These are phyloP conservation scores for Saccharomyces hybrid DNA, from an alignment of 1,139 yeast species.

Conservation along the genomic window DNA sequence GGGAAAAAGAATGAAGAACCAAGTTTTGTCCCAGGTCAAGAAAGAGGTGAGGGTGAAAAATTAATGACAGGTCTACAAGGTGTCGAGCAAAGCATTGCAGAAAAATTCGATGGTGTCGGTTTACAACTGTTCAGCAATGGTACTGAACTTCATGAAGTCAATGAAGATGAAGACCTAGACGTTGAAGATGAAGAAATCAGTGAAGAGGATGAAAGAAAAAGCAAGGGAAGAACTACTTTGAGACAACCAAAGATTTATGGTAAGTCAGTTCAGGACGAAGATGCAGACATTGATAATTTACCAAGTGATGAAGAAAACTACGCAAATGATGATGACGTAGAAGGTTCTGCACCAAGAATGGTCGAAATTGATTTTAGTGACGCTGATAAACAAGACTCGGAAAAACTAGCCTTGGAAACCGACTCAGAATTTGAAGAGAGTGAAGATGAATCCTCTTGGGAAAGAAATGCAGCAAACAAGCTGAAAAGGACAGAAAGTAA, in stretches of 20 bases:
- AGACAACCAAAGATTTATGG: slow-evolving; percentile 58
- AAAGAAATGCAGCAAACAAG: slow-evolving; percentile 40
- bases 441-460: slow-evolving; percentile 40
- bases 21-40: slow-evolving; percentile 57
- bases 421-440: slow-evolving; percentile 44
- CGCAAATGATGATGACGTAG: slow-evolving; percentile 35
- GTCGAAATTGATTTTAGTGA: slow-evolving; percentile 47
- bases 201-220: slow-evolving; percentile 31
- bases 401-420: slow-evolving; percentile 34
- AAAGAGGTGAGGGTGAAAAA: slow-evolving; percentile 72
- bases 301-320: slow-evolving; percentile 37
- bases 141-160: slow-evolving; percentile 42
- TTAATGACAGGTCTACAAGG: slow-evolving; percentile 75
- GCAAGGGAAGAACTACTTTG: slow-evolving; percentile 52
- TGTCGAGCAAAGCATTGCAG: slow-evolving; percentile 56
- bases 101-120: slow-evolving; percentile 60
- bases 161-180: slow-evolving; percentile 35
- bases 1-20: slow-evolving; percentile 46
- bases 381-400: slow-evolving; percentile 35
- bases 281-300: slow-evolving; percentile 40
- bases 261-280: slow-evolving; percentile 47
- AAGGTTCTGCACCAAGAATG: slow-evolving; percentile 32
- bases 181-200: slow-evolving; percentile 34
- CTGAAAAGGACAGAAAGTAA: slow-evolving; percentile 35
- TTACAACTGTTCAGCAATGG: slow-evolving; percentile 62